Evolutionary conservation across 331 rosid species (phyloP).

Genomic region (Acacia pycnantha): DNA sequence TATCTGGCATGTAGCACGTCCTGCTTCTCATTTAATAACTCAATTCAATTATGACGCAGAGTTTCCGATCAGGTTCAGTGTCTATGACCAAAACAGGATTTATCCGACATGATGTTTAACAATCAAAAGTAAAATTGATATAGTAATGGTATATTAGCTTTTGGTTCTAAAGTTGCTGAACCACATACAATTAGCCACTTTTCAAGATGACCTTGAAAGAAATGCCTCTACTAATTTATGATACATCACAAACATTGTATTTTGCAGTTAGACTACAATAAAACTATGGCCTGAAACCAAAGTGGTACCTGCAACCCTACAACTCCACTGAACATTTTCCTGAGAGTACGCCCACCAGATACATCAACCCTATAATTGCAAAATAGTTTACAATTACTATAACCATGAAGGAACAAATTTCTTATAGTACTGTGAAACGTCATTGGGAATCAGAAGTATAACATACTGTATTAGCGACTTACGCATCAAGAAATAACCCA

Average conservation of each 20-base stretch:
- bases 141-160: neutral
- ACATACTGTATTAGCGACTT: slow-evolving; percentile 26
- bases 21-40: slow-evolving; percentile 11
- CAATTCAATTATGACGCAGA: neutral
- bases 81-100: slow-evolving; percentile 2
- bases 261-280: neutral
- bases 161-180: slow-evolving; percentile 19
- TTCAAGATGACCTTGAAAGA: slow-evolving; percentile 17
- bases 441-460: slow-evolving; percentile 4
- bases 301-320: slow-evolving; percentile 68
- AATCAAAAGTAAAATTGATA: neutral
- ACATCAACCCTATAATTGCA: slow-evolving; percentile 49
- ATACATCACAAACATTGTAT: neutral
- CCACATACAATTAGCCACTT: neutral
- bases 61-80: neutral
- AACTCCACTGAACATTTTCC: slow-evolving; percentile 50
- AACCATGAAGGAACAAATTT: neutral
- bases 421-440: neutral
- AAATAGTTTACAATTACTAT: neutral
- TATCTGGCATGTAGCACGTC: neutral
- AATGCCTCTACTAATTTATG: neutral
- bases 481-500: slow-evolving; percentile 94
- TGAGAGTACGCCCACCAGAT: slow-evolving; percentile 56
- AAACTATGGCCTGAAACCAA: neutral
- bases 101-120: neutral